Base-by-base conservation (phyloP, 257 asterid genomes). In the Nicotiana undulata region DNA sequence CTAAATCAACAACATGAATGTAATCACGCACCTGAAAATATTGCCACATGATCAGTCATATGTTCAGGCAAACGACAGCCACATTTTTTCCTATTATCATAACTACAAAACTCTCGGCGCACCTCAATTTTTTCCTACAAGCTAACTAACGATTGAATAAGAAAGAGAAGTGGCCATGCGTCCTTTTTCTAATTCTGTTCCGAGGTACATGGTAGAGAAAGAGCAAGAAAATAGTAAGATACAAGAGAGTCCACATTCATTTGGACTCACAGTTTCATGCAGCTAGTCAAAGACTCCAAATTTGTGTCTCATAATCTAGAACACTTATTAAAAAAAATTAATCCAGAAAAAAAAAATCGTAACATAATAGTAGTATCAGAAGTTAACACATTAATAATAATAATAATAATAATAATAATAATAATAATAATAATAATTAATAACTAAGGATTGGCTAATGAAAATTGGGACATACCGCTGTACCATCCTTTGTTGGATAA, bases 1-100 rank as follows among this genome's bases (percentile, higher is more conserved):
- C 79, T 51, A 74, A 49, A 74, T 74, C 79, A 74, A 74, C 79
- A 74, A 74, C 79, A 16, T 74, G 79, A 74, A 74, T 74, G 79
- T 74, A 74, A 74, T 74, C 79, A 26, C 79, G 79, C 16, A 74
- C 79, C 79, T 74, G 79, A 49, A 72, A 74, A 24, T 74, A 74
- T 49, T 15, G n/a, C 16, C 44, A 74, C 58, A 74, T 22, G 40
- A 74, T 74, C 61, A 49, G 16, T 49, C 26, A 24, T 13, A 49
- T 49, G 44, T 26, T 74, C 44, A 49, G 58, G 58, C 34, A 44
- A 70, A 70, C 9, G 58, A 70, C 34, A 20, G 9, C 34, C 59
- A 44, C 20, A 12, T 22, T 44, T 70, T 70, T 22, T 44, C 77
- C 34, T 13, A 70, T 44, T 20, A 40, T 18, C 44, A 40, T 67